Base-by-base conservation (phyloP, 2,329 filamentous ascomycete species). In the Aspergillus sergii region DNA sequence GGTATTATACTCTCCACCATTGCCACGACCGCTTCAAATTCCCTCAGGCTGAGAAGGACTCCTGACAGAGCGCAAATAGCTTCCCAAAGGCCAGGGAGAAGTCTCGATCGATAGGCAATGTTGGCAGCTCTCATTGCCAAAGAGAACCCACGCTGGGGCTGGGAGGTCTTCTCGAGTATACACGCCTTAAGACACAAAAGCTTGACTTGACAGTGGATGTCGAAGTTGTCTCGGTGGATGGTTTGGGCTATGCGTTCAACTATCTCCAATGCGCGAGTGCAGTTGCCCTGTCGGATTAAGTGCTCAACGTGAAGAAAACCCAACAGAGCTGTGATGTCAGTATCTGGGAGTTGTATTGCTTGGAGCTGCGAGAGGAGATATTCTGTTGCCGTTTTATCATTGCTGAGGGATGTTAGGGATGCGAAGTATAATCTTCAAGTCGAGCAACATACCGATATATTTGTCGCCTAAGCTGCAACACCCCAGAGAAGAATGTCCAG, bases 141-240 rank as follows among this genome's bases (percentile, higher is more conserved):
- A 2, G 91, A 92, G 75, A 97, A 93, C 0, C 88, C 92, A 64
- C 90, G 87, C 69, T 92, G 86, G 0, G 92, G 86, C 3, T 89
- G 86, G 2, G 89, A 90, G 50, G 86, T 87, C 68, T 84, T 86
- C 60, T 88, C 86, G 61, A 93, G 88, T 4, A 96, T 83, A 6
- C 86, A 83, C 0, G 88, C 89, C 75, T 96, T 96, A 56, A 89
- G 78, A 3, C 92, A 83, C 16, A 96, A 84, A 0, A 96, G 83
- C 32, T 88, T 86, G 56, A 95, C 82, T 41, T 90, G 88, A 28
- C 91, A 84, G 5, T 88, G 83, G 34, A 94, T 79, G 72, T 92
- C 89, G 59, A 85, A 84, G 59, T 82, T 83, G 57, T 85, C 83
- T 45, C 84, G 78, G 64, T 77, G 81, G 67, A 85, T 83, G 28